These are phyloP conservation scores for Coffea eugenioides DNA, from an alignment of 257 asterid genomes.

Conservation along the genomic window DNA sequence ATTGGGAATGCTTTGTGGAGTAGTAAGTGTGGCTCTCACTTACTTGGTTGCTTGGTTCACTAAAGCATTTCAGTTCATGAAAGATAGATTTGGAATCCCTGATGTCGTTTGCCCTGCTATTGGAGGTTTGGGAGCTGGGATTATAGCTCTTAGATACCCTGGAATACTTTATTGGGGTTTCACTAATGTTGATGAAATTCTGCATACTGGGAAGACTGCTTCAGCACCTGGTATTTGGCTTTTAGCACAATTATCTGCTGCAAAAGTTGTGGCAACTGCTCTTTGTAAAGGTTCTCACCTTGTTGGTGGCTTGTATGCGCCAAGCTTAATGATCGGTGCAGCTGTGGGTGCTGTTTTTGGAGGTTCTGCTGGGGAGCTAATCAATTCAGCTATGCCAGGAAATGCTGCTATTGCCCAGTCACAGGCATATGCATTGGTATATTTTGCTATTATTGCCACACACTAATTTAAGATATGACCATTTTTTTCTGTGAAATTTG, in stretches of 20 bases:
- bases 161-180: slow-evolving; percentile 98
- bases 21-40: slow-evolving; percentile 84
- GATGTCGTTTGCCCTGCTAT: slow-evolving; percentile 95
- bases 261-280: slow-evolving; percentile 93
- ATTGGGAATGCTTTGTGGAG: slow-evolving; percentile 97
- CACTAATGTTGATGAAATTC: slow-evolving; percentile 93
- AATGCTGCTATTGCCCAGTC: slow-evolving; percentile 95
- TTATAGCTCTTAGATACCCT: slow-evolving; percentile 92
- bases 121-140: slow-evolving; percentile 98
- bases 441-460: slow-evolving; percentile 15
- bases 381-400: slow-evolving; percentile 94
- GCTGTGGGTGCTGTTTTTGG: slow-evolving; percentile 99
- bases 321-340: slow-evolving; percentile 99
- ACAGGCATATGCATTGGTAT: slow-evolving; percentile 96
- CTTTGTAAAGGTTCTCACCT: slow-evolving; percentile 95
- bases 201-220: slow-evolving; percentile 95
- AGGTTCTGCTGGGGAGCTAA: slow-evolving; percentile 85
- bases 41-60: slow-evolving; percentile 78
- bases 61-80: slow-evolving; percentile 57
- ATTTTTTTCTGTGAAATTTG: slow-evolving; percentile 7
- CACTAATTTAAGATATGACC: slow-evolving; percentile 7
- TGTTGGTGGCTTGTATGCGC: slow-evolving; percentile 97
- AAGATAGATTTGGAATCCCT: slow-evolving; percentile 68
- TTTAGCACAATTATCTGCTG: slow-evolving; percentile 82
- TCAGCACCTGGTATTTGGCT: slow-evolving; percentile 99